These are phyloP conservation scores for Lentinula edodes DNA, from an alignment of 768 basidiomycete genomes.

Conservation along the genomic window DNA sequence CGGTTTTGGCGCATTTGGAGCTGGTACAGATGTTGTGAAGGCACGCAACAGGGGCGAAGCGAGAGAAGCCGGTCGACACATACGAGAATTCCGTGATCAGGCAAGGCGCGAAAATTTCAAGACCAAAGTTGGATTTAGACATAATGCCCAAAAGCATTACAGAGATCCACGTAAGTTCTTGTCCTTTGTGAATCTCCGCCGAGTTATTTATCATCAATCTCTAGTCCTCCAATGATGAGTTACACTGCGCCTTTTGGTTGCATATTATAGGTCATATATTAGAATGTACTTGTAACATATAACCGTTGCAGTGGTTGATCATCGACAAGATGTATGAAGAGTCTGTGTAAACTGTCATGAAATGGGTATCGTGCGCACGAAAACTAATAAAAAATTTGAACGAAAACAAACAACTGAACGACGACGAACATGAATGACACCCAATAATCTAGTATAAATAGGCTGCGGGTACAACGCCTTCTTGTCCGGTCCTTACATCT, in stretches of 20 bases:
- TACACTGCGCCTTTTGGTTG: neutral
- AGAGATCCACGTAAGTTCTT: constrained; percentile 48
- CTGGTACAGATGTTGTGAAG: constrained; percentile 76
- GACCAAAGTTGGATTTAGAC: constrained; percentile 71
- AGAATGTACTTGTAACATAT: neutral
- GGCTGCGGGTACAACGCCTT: constrained; percentile 88
- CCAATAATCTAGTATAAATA: constrained; percentile 67
- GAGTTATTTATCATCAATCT: constrained; percentile 5
- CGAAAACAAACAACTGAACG: constrained; percentile 31
- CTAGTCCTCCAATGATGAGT: constrained; percentile 24
- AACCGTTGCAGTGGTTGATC: neutral
- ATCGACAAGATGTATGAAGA: neutral
- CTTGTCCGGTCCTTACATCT: constrained; percentile 69
- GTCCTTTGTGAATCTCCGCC: neutral
- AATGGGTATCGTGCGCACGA: constrained; percentile 4
- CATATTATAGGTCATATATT: neutral
- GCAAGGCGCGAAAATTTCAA: constrained; percentile 76
- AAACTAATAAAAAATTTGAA: neutral
- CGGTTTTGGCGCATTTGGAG: constrained; percentile 83
- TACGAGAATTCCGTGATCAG: constrained; percentile 80
- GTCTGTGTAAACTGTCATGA: constrained; percentile 5
- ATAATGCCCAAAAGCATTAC: constrained; percentile 87
- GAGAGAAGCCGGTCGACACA: constrained; percentile 82
- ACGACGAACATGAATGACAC: constrained; percentile 17
- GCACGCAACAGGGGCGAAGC: constrained; percentile 96